Evolutionary conservation across 1,284 basidiomycete genomes (phyloP).

Genomic region (Austroboletus niveus): DNA sequence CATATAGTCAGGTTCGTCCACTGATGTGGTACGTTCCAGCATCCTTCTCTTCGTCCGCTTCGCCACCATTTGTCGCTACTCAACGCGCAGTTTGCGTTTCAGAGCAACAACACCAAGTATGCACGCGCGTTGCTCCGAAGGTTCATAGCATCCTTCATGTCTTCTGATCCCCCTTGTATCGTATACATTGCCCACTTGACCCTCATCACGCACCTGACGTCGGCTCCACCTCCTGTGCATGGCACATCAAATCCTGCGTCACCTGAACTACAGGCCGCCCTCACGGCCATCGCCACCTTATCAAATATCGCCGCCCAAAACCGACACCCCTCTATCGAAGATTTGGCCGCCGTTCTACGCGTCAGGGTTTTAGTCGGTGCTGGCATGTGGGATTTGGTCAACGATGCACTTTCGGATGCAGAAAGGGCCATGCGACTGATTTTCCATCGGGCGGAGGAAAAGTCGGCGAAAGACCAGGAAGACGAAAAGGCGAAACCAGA

Average conservation of each 20-base stretch:
- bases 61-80: constrained; percentile 56
- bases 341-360: constrained; percentile 50
- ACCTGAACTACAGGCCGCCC: constrained; percentile 35
- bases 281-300: constrained; percentile 44
- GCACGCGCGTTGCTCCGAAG: constrained; percentile 55
- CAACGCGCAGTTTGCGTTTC: constrained; percentile 50
- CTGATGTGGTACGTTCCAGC: constrained; percentile 34
- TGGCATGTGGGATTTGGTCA: constrained; percentile 51
- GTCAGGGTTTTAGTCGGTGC: constrained; percentile 51
- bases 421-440: constrained; percentile 47
- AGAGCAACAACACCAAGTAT: constrained; percentile 51
- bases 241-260: constrained; percentile 3
- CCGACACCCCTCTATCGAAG: constrained; percentile 42
- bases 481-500: constrained; percentile 19
- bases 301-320: constrained; percentile 39
- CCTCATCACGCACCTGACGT: constrained; percentile 45
- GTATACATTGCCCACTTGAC: constrained; percentile 54
- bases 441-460: constrained; percentile 24
- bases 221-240: constrained; percentile 10
- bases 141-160: constrained; percentile 47
- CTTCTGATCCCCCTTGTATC: constrained; percentile 48
- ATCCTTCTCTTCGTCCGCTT: constrained; percentile 59
- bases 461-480: constrained; percentile 2
- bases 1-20: constrained; percentile 8
- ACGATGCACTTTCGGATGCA: constrained; percentile 40